phyloP scores from a whole-genome alignment of 2,329 filamentous ascomycete species.

The Alternaria tenuissima region DNA sequence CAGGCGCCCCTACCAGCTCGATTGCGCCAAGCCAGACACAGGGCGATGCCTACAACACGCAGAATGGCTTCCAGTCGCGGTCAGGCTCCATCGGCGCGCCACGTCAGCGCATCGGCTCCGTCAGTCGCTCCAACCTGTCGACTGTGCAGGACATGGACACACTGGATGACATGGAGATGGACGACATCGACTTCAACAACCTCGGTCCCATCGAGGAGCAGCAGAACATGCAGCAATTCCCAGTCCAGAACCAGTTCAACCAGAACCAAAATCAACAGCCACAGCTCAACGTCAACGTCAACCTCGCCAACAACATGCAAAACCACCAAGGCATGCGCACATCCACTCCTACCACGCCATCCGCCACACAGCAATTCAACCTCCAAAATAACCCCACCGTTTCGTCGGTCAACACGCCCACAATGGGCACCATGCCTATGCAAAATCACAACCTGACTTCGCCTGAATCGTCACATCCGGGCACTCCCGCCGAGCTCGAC shows the following conservation, averaged over 20 bases:
- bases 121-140: conserved; percentile 52
- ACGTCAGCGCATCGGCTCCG: conserved; percentile 52
- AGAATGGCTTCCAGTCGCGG: conserved; percentile 49
- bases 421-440: conserved; percentile 79
- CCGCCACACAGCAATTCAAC: conserved; percentile 70
- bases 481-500: conserved; percentile 77
- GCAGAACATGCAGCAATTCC: conserved; percentile 64
- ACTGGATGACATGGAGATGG: conserved; percentile 89
- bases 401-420: conserved; percentile 95
- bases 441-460: conserved; percentile 66
- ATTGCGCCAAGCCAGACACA: conserved; percentile 56
- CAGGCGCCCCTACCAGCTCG: conserved; percentile 43
- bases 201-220: conserved; percentile 71
- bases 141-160: conserved; percentile 74
- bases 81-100: conserved; percentile 51
- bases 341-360: conserved; percentile 86
- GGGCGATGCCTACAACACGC: conserved; percentile 47
- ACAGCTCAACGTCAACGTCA: conserved; percentile 83
- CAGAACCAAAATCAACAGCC: conserved; percentile 66
- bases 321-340: conserved; percentile 80
- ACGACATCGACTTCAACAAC: conserved; percentile 94
- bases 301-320: conserved; percentile 73
- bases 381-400: conserved; percentile 95
- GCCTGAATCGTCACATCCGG: conserved; percentile 72
- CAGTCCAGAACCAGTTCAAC: conserved; percentile 61